Evolutionary conservation across 2,329 filamentous ascomycete species (phyloP).

Genomic region (Ceratocystis colombiana): DNA sequence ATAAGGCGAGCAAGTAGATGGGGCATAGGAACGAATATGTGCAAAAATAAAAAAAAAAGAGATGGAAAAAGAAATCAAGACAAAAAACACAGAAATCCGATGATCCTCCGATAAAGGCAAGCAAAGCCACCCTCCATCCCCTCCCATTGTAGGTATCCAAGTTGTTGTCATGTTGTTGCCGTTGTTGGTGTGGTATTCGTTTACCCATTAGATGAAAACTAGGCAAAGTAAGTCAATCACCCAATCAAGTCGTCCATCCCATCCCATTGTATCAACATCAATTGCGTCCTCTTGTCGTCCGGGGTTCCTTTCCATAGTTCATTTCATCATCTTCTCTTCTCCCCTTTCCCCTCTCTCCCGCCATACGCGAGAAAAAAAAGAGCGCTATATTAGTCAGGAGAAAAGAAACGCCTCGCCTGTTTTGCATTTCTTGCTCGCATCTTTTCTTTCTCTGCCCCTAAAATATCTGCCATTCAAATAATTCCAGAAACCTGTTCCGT

Average conservation of each 20-base stretch:
- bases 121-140: neutral
- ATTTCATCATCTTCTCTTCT: neutral
- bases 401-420: neutral
- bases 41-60: constrained; percentile 10
- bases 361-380: neutral
- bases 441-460: neutral
- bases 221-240: too few species aligned
- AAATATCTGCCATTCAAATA: neutral
- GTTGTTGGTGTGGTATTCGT: neutral
- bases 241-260: too few species aligned
- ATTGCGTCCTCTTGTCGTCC: too few species aligned
- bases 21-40: neutral
- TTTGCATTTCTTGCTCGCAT: neutral
- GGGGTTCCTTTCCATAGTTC: neutral
- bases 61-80: neutral
- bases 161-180: constrained; percentile 3
- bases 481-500: neutral
- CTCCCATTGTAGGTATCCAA: neutral
- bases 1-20: neutral
- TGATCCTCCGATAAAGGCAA: neutral
- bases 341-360: neutral
- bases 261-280: too few species aligned
- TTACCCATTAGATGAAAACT: too few species aligned
- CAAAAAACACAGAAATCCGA: constrained; percentile 5
- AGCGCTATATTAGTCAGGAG: neutral